These are phyloP conservation scores for Lithohypha guttulata DNA, from an alignment of 2,329 filamentous ascomycete species.

Conservation along the genomic window DNA sequence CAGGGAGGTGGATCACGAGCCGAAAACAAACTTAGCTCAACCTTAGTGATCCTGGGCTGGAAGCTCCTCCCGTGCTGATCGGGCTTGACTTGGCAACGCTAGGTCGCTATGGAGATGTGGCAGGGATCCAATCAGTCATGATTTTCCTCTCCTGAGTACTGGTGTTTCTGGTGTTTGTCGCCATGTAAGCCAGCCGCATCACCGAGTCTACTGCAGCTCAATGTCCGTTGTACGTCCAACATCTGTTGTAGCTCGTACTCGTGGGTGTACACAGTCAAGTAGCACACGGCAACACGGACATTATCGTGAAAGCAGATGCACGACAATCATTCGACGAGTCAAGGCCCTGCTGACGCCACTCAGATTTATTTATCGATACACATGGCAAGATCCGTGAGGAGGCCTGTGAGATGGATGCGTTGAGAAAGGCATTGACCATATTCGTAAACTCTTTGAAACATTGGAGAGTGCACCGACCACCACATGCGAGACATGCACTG, in stretches of 20 bases:
- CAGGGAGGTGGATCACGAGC: constrained; percentile 1
- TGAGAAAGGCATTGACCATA: background rate
- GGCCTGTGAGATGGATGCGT: constrained; percentile 1
- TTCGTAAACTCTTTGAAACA: background rate
- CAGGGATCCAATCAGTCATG: background rate
- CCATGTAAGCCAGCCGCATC: background rate
- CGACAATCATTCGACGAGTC: too few species aligned
- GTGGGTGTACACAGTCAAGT: too few species aligned
- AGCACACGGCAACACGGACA: too few species aligned
- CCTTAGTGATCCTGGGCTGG: background rate
- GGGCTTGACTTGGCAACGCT: too few species aligned
- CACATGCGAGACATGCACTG: constrained; percentile 3
- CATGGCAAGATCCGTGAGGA: constrained; percentile 1
- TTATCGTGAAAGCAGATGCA: too few species aligned
- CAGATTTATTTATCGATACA: constrained; percentile 8
- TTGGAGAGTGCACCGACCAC: constrained; percentile 1
- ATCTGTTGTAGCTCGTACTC: too few species aligned
- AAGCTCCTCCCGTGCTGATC: background rate
- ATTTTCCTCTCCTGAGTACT: background rate
- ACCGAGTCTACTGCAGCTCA: background rate
- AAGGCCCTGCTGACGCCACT: constrained; percentile 1
- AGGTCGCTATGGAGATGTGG: constrained; percentile 8
- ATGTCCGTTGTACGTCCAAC: constrained; percentile 9
- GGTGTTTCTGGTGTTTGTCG: background rate
- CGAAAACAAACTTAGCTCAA: background rate